phyloP scores from a whole-genome alignment of 176 grass and related monocot genomes.

The Oropetium thomaeum region DNA sequence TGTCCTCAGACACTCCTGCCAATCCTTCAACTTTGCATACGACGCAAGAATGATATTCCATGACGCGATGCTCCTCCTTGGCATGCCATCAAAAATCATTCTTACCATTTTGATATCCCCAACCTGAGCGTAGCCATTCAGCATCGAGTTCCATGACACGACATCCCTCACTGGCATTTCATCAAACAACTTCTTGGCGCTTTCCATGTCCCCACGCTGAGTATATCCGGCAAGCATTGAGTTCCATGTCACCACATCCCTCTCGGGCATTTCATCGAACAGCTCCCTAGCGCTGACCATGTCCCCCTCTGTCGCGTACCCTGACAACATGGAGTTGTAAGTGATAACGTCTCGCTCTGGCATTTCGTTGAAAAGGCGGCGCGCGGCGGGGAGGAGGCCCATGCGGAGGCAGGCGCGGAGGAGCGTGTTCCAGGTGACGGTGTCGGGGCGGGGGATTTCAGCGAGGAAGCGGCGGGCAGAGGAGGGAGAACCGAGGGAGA shows the following conservation, averaged over 20 bases:
- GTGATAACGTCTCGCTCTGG: slow-evolving; percentile 38
- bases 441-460: slow-evolving; percentile 44
- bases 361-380: slow-evolving; percentile 56
- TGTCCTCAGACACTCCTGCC: slow-evolving; percentile 47
- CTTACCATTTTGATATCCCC: background rate
- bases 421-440: slow-evolving; percentile 70
- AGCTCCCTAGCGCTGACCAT: slow-evolving; percentile 37
- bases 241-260: slow-evolving; percentile 56
- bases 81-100: slow-evolving; percentile 50
- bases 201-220: slow-evolving; percentile 19
- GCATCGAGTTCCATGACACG: slow-evolving; percentile 62
- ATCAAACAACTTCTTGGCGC: slow-evolving; percentile 37
- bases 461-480: slow-evolving; percentile 51
- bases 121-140: slow-evolving; percentile 45
- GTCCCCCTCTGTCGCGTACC: slow-evolving; percentile 32
- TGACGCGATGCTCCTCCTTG: slow-evolving; percentile 35
- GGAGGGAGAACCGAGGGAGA: slow-evolving; percentile 17
- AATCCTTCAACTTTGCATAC: slow-evolving; percentile 50
- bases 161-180: slow-evolving; percentile 47
- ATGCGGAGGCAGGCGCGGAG: slow-evolving; percentile 42
- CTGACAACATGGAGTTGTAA: slow-evolving; percentile 57
- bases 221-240: slow-evolving; percentile 45
- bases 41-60: slow-evolving; percentile 61
- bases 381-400: slow-evolving; percentile 41
- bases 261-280: slow-evolving; percentile 40